Conservation (phyloP, 305 asterid species). For the Euphrasia arctica region DNA sequence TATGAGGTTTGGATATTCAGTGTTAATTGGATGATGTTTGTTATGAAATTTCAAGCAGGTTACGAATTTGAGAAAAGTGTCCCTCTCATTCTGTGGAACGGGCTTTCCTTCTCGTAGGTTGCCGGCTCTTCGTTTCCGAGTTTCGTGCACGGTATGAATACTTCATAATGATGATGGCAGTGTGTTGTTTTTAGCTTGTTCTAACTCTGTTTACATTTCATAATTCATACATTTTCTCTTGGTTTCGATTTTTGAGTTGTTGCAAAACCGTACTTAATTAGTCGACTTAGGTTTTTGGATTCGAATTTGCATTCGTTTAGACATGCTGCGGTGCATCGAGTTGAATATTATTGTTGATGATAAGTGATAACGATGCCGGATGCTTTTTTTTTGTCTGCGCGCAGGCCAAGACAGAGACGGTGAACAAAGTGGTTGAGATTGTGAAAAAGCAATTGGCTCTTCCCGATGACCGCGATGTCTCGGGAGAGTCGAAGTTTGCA, state of each 20-base stretch:
- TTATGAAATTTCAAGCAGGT: conserved; percentile 30
- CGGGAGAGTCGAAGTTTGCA: conserved; percentile 74
- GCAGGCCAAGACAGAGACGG: conserved; percentile 92
- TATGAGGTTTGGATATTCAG: background rate
- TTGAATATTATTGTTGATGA: no score
- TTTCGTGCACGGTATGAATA: conserved; percentile 60
- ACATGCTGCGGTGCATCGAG: no score
- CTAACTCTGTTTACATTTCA: background rate
- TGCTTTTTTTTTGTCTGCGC: conserved; percentile 6
- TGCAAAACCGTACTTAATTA: background rate
- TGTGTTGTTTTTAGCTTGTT: background rate
- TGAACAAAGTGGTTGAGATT: conserved; percentile 68
- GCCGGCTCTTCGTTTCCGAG: conserved; percentile 51
- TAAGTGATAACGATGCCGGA: background rate
- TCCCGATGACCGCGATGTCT: conserved; percentile 44
- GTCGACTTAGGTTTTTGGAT: no score
- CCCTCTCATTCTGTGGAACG: conserved; percentile 57
- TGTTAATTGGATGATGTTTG: background rate
- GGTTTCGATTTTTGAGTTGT: background rate
- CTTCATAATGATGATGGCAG: background rate
- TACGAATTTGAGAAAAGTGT: conserved; percentile 33
- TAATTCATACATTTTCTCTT: background rate
- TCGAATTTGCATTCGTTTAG: background rate
- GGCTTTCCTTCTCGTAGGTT: conserved; percentile 54
- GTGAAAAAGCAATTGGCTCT: conserved; percentile 95